These are phyloP conservation scores for Teunomyces funiuensis DNA, from an alignment of 805 yeast species.

Conservation along the genomic window DNA sequence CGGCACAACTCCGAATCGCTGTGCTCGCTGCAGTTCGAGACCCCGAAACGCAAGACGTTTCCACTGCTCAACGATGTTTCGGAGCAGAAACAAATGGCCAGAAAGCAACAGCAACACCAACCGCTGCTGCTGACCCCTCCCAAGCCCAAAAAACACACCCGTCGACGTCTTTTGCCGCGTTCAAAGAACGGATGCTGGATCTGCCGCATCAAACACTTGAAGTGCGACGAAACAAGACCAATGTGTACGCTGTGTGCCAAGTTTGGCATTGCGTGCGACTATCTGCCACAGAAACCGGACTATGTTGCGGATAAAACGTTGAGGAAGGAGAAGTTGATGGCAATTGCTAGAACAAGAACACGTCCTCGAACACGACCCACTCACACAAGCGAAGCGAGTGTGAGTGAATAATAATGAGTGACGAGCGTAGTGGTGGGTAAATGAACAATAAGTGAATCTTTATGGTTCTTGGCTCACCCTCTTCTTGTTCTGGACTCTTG, in stretches of 20 bases:
- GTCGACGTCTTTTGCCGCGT: constrained; percentile 40
- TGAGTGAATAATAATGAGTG: no score
- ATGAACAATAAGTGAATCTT: no score
- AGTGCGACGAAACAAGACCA: constrained; percentile 44
- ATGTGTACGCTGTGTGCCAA: constrained; percentile 36
- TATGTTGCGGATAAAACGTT: constrained; percentile 37
- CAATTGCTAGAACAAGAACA: no score
- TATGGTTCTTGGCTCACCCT: no score
- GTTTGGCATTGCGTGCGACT: constrained; percentile 44
- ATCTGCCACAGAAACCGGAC: constrained; percentile 36
- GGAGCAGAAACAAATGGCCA: constrained; percentile 7
- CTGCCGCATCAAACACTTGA: constrained; percentile 45
- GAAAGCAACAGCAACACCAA: constrained; percentile 3
- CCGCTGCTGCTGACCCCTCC: neutral
- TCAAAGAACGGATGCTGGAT: constrained; percentile 48
- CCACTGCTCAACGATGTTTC: constrained; percentile 13
- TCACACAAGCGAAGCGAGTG: no score
- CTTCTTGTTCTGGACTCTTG: no score
- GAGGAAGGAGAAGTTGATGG: constrained; percentile 33
- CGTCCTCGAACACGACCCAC: no score
- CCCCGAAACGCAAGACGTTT: constrained; percentile 18
- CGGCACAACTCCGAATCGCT: constrained; percentile 25
- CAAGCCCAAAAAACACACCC: constrained; percentile 35
- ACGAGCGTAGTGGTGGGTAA: no score
- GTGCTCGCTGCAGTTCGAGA: constrained; percentile 12